phyloP scores from a whole-genome alignment of 495 filamentous ascomycete genomes.

The Penicillium waksmanii region DNA sequence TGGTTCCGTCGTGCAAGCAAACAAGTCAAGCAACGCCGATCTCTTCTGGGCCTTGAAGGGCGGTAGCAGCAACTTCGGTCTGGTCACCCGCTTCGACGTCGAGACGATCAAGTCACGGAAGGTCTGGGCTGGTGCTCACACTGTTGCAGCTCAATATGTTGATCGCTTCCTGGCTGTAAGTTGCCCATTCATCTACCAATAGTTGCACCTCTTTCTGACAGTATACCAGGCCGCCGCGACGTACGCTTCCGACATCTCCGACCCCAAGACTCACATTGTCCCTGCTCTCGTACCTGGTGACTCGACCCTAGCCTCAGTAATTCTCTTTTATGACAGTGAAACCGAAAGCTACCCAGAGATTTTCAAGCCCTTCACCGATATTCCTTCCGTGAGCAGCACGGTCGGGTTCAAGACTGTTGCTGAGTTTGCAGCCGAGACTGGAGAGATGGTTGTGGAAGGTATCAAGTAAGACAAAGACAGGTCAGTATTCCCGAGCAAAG shows the following conservation, averaged over 20 bases:
- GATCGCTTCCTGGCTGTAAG: slow-evolving; percentile 35
- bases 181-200: background rate
- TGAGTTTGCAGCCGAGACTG: slow-evolving; percentile 35
- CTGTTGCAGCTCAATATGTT: slow-evolving; percentile 33
- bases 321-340: slow-evolving; percentile 44
- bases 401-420: slow-evolving; percentile 39
- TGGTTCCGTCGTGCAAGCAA: slow-evolving; percentile 58
- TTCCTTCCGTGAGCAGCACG: slow-evolving; percentile 37
- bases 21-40: slow-evolving; percentile 52
- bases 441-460: slow-evolving; percentile 27
- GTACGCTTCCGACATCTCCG: slow-evolving; percentile 35
- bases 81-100: slow-evolving; percentile 55
- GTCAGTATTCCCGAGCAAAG: background rate
- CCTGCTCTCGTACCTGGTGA: slow-evolving; percentile 36
- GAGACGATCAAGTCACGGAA: slow-evolving; percentile 52
- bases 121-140: slow-evolving; percentile 48
- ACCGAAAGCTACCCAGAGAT: slow-evolving; percentile 32
- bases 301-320: slow-evolving; percentile 34
- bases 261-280: slow-evolving; percentile 40
- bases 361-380: slow-evolving; percentile 43
- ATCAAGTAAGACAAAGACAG: slow-evolving; percentile 32
- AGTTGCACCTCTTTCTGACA: background rate
- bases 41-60: slow-evolving; percentile 65
- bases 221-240: slow-evolving; percentile 29
- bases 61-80: slow-evolving; percentile 58